Percentiles rank a stretch among this genome's conserved stretches.
These are phyloP conservation scores for Scleromitrula shiraiana DNA, from an alignment of 2,329 filamentous ascomycete species.

Conservation along the genomic window DNA sequence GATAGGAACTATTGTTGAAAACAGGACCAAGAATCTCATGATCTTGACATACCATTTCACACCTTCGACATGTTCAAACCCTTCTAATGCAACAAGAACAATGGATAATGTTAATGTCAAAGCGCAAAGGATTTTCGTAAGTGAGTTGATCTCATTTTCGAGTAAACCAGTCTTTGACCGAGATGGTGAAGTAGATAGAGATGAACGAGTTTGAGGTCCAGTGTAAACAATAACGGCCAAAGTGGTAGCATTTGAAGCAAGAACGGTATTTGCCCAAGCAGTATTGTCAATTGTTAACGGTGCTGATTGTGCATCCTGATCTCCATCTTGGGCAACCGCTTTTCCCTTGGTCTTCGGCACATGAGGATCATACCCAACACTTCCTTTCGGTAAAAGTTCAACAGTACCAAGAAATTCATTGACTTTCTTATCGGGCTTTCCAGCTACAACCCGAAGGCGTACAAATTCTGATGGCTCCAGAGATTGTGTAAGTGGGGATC, in stretches of 20 bases:
- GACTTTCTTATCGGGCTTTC: slow-evolving; percentile 86
- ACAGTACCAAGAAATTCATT: slow-evolving; percentile 93
- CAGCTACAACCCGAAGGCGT: slow-evolving; percentile 64
- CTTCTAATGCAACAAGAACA: slow-evolving; percentile 78
- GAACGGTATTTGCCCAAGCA: slow-evolving; percentile 95
- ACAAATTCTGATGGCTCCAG: slow-evolving; percentile 65
- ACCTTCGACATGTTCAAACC: slow-evolving; percentile 60
- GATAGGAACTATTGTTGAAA: slow-evolving; percentile 98
- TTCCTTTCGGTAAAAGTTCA: slow-evolving; percentile 55
- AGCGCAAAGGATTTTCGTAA: slow-evolving; percentile 91
- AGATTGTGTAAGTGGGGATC: slow-evolving; percentile 78
- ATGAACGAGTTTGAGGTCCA: slow-evolving; percentile 86
- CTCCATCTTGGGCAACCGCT: slow-evolving; percentile 21
- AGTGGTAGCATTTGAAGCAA: slow-evolving; percentile 85
- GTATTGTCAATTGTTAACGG: slow-evolving; percentile 93
- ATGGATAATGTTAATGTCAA: slow-evolving; percentile 82
- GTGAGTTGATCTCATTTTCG: slow-evolving; percentile 92
- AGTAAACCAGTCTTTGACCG: slow-evolving; percentile 89
- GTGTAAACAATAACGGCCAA: slow-evolving; percentile 91
- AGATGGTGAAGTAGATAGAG: slow-evolving; percentile 83
- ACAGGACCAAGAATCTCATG: slow-evolving; percentile 94
- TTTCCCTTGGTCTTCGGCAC: slow-evolving; percentile 21
- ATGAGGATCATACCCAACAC: slow-evolving; percentile 40
- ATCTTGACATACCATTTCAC: slow-evolving; percentile 91
- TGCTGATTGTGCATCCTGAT: slow-evolving; percentile 45